A percentile compares a stretch with the other conserved stretches of the same genome.
Evolutionary conservation across 2,329 filamentous ascomycete species (phyloP).

Genomic region (Dothiorella sarmentorum): DNA sequence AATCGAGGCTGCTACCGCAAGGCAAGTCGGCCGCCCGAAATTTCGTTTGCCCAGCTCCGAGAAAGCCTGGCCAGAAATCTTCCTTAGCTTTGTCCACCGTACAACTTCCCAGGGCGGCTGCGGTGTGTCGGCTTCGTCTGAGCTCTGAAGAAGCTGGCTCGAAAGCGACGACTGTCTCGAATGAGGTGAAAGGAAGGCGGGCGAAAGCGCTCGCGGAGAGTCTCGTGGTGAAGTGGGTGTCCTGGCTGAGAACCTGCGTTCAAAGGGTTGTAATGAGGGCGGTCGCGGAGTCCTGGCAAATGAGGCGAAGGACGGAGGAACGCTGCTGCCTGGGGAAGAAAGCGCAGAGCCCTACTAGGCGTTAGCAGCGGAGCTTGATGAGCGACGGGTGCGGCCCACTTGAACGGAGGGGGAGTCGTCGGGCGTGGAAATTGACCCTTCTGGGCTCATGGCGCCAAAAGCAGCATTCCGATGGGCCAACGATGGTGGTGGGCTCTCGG

Average conservation of each 20-base stretch:
- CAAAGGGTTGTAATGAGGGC: conserved; percentile 86
- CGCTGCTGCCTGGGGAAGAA: conserved; percentile 69
- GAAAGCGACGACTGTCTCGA: conserved; percentile 77
- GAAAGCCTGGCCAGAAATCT: conserved; percentile 84
- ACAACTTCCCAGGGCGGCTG: conserved; percentile 95
- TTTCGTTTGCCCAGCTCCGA: conserved; percentile 89
- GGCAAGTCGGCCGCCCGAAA: conserved; percentile 86
- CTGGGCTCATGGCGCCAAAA: conserved; percentile 55
- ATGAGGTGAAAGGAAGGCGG: conserved; percentile 71
- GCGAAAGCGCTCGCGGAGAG: conserved; percentile 70
- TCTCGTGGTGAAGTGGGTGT: conserved; percentile 61
- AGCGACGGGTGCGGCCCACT: conserved; percentile 43
- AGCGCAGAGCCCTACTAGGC: conserved; percentile 47
- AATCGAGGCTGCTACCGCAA: conserved; percentile 83
- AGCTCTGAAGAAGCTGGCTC: conserved; percentile 63
- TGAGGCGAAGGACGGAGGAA: conserved; percentile 66
- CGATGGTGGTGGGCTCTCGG: conserved; percentile 23
- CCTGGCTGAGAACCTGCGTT: conserved; percentile 87
- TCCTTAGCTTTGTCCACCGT: conserved; percentile 89
- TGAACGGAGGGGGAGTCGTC: conserved; percentile 83
- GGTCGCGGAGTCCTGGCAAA: conserved; percentile 68
- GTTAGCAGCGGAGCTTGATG: not conserved
- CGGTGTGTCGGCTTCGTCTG: conserved; percentile 60
- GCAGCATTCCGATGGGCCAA: conserved; percentile 24
- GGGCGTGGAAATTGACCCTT: conserved; percentile 69